phyloP scores from a whole-genome alignment of 305 asterid genomes.

The Fraxinus floribunda region DNA sequence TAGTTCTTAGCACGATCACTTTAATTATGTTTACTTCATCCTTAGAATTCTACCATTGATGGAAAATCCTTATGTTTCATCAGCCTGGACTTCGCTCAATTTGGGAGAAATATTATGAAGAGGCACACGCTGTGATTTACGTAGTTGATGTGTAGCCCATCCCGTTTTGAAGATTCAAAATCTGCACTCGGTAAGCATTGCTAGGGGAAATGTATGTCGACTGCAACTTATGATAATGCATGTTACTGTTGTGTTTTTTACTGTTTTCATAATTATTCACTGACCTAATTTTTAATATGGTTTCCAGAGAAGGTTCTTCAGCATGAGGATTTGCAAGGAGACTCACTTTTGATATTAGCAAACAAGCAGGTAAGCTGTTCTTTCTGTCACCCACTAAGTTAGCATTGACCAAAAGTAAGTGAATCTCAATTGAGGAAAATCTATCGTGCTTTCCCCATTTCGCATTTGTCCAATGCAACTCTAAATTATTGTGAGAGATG shows the following conservation, averaged over 20 bases:
- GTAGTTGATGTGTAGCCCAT: constrained; percentile 88
- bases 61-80: neutral
- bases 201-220: neutral
- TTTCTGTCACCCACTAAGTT: neutral
- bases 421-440: neutral
- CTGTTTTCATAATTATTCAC: neutral
- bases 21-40: neutral
- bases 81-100: constrained; percentile 91
- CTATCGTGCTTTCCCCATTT: neutral
- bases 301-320: constrained; percentile 76
- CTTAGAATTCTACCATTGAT: neutral
- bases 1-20: neutral
- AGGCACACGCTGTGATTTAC: constrained; percentile 83
- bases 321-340: constrained; percentile 98
- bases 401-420: neutral
- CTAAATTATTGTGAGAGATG: neutral
- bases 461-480: neutral
- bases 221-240: neutral
- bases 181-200: constrained; percentile 77
- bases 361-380: constrained; percentile 74
- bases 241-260: neutral
- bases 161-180: constrained; percentile 96
- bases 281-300: neutral
- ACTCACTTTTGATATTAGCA: constrained; percentile 85
- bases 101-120: constrained; percentile 96